Conservation (phyloP, 495 filamentous ascomycete species). For the Podospora sp. region DNA sequence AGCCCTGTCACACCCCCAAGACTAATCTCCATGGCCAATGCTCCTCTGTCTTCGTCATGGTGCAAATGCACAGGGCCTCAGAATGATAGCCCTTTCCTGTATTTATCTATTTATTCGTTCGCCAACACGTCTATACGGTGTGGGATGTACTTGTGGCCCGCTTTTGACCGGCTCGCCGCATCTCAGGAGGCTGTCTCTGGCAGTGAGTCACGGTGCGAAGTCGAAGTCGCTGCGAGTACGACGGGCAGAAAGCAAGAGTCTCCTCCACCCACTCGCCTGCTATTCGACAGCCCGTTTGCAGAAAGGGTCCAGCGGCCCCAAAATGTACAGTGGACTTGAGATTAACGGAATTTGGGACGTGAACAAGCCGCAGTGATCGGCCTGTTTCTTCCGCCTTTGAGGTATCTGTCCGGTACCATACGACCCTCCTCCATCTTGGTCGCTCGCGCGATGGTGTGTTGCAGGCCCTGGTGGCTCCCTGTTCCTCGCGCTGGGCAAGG, state of each 20-base stretch:
- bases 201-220: slow-evolving; percentile 13
- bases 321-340: slow-evolving; percentile 17
- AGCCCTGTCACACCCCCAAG: not conserved
- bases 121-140: too few relatives aligned
- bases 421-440: slow-evolving; percentile 18
- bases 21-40: not conserved
- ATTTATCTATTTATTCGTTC: too few relatives aligned
- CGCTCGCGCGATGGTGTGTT: slow-evolving; percentile 22
- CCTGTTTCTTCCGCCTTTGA: slow-evolving; percentile 27
- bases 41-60: too few relatives aligned
- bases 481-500: slow-evolving; percentile 15
- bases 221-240: too few relatives aligned
- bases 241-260: not conserved
- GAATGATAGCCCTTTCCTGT: too few relatives aligned
- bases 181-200: too few relatives aligned
- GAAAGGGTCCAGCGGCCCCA: slow-evolving; percentile 20
- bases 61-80: too few relatives aligned
- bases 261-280: slow-evolving; percentile 14
- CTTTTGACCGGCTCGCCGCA: not conserved
- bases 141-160: not conserved
- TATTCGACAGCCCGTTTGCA: slow-evolving; percentile 20
- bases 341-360: slow-evolving; percentile 20
- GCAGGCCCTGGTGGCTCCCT: slow-evolving; percentile 25
- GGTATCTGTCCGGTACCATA: slow-evolving; percentile 32
- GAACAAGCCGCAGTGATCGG: slow-evolving; percentile 24